Conservation (phyloP, 306 rosid species). For the Malus domestica region ASM211411v1 NC_041789.1:26246001-26246500, state of each 20-base stretch:
- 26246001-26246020: constrained; percentile 38
- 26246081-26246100: constrained; percentile 33
- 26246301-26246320: background rate
- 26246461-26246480: constrained; percentile 14
- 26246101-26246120: constrained; percentile 40
- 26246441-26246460: background rate
- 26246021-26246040: constrained; percentile 36
- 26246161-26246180: constrained; percentile 35
- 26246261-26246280: background rate
- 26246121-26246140: constrained; percentile 72
- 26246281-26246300: background rate
- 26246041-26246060: constrained; percentile 42
- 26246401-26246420: no score
- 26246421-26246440: background rate
- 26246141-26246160: constrained; percentile 42
- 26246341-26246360: background rate
- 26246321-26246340: background rate
- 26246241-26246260: background rate
- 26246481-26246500: constrained; percentile 46
- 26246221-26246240: background rate
- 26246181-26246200: constrained; percentile 59
- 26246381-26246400: background rate
- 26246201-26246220: background rate
- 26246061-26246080: constrained; percentile 46
- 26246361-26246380: background rate